A percentile compares a stretch with the other conserved stretches of the same genome.
Conservation (phyloP, 164 flowering plant genomes). For the Vitis rupestris region DNA sequence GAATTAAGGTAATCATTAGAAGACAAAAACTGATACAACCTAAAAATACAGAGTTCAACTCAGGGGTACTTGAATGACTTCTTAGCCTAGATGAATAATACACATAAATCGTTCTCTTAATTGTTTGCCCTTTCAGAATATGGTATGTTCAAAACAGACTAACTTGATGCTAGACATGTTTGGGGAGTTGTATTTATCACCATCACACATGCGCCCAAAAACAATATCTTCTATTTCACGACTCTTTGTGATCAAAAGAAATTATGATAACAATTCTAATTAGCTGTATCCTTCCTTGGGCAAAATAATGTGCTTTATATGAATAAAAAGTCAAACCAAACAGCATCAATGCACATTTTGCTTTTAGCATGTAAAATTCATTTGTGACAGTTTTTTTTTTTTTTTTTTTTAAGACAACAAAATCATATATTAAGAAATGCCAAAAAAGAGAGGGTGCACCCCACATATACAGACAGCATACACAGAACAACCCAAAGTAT, state of each 20-base stretch:
- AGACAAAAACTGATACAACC: neutral
- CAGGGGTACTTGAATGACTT: too few species aligned
- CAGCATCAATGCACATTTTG: neutral
- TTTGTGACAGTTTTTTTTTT: too few species aligned
- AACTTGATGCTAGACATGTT: neutral
- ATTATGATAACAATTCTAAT: too few species aligned
- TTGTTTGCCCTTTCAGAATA: neutral
- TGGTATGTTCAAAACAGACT: neutral
- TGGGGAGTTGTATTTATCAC: neutral
- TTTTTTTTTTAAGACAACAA: too few species aligned
- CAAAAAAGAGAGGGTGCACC: too few species aligned
- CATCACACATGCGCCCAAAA: neutral
- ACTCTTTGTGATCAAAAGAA: too few species aligned
- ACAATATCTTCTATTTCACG: too few species aligned
- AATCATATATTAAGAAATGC: too few species aligned
- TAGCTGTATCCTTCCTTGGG: neutral
- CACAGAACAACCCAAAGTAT: too few species aligned
- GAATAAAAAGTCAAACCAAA: neutral
- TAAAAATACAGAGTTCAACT: neutral
- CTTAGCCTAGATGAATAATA: too few species aligned
- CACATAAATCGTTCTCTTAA: too few species aligned
- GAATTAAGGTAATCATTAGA: neutral
- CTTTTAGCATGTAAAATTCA: neutral
- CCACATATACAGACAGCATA: too few species aligned
- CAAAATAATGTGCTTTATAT: neutral